Conservation (phyloP, 306 rosid genomes). For the Purshia tridentata region DNA sequence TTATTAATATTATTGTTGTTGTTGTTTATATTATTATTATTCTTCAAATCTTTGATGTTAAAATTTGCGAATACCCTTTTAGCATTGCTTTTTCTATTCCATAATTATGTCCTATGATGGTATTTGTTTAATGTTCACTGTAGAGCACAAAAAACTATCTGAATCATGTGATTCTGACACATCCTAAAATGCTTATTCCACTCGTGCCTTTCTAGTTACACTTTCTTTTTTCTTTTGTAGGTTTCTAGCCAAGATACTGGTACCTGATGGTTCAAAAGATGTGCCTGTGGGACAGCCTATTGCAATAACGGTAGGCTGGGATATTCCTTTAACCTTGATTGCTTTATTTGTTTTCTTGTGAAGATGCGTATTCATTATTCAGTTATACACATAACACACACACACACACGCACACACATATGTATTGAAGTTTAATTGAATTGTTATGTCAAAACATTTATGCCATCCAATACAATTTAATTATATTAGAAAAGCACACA, state of each 20-base stretch:
- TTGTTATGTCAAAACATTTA: neutral
- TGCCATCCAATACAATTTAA: too few relatives aligned
- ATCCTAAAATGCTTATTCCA: constrained; percentile 25
- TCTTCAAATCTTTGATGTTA: neutral
- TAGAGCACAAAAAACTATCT: constrained; percentile 13
- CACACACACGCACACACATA: neutral
- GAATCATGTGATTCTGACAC: constrained; percentile 15
- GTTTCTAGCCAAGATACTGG: constrained; percentile 88
- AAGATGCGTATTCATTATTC: neutral
- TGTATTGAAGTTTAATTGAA: neutral
- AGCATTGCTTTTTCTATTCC: neutral
- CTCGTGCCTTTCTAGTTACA: constrained; percentile 25
- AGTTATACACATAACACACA: neutral
- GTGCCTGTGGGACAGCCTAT: constrained; percentile 90
- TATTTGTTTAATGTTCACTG: constrained; percentile 2
- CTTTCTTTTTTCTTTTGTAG: constrained; percentile 37
- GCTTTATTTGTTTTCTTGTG: constrained; percentile 2
- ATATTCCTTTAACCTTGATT: constrained; percentile 22
- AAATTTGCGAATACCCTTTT: neutral
- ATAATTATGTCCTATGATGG: neutral
- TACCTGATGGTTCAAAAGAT: constrained; percentile 88
- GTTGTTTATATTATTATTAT: neutral
- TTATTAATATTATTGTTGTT: neutral
- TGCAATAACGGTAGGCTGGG: constrained; percentile 66
- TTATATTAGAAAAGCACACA: neutral